Base-by-base conservation (phyloP, 345 rosid species). In the Eucalyptus decipiens region DNA sequence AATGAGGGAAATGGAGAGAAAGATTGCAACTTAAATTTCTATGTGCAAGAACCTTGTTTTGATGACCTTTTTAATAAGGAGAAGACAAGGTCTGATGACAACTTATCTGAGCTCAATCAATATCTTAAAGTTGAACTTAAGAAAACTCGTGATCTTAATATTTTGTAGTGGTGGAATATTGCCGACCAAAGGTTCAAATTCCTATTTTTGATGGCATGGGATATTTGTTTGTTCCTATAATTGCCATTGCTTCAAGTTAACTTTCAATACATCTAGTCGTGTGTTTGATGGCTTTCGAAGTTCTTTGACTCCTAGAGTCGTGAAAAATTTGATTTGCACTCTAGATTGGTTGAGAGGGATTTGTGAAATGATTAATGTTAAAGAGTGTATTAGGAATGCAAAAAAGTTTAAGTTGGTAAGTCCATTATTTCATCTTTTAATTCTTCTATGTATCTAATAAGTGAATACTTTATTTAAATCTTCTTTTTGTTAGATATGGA, bases 241-340 rank as follows among this genome's bases (percentile, higher is more conserved):
- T 32, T 60, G 13, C 32, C 1, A 12, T 60, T 28, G 32, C 17
- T 28, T 28, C 4, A 28, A 21, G 60, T 54, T 54, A 54, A 54
- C 60, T 56, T 56, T 56, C 11, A 23, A 0, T 60, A 12, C 32
- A 54, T 28, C 3, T 0, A 11, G 1, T 60, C 1, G 1, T 60
- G 8, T 28, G 32, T 13, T 28, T 28, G 17, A 28, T 28, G 32
- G 32, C 16, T 60, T 60, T 60, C 4, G 16, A 60, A 60, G 32
- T 60, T 60, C 2, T 28, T 60, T 60, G 8, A 60, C 67, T 28
- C 5, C 0, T 60, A 60, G 17, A 60, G 17, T 60, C 8, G 0
- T 28, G 32, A 13, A 60, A 60, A 30, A 30, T 1, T 60, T 4
- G 17, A 60, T 60, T 28, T 60, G 0, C 7, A 60, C 32, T 54